Evolutionary conservation across 2,329 filamentous ascomycete species (phyloP).

Genomic region (Clonostachys rosea): DNA sequence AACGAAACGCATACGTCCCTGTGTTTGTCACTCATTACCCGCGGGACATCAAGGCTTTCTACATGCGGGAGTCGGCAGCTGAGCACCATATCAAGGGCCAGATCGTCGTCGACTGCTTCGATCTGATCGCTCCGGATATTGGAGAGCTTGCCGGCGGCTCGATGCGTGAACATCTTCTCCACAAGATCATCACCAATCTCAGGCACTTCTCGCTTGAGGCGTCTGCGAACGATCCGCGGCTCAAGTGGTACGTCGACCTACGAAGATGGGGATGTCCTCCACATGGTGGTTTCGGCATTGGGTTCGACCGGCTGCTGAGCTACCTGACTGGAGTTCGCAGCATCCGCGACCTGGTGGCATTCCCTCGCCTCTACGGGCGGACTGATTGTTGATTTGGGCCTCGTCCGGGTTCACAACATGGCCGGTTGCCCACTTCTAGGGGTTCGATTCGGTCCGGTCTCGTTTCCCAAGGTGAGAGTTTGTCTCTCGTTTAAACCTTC

Average conservation of each 20-base stretch:
- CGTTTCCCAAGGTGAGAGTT: no score
- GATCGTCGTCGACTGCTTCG: constrained; percentile 79
- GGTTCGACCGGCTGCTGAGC: constrained; percentile 81
- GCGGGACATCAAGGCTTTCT: constrained; percentile 86
- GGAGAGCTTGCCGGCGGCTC: constrained; percentile 88
- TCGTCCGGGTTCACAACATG: no score
- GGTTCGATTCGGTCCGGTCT: no score
- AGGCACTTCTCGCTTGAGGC: constrained; percentile 55
- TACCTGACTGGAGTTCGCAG: constrained; percentile 80
- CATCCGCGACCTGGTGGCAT: constrained; percentile 80
- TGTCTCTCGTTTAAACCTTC: no score
- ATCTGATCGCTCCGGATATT: constrained; percentile 79
- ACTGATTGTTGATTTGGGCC: constrained; percentile 45
- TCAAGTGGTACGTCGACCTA: constrained; percentile 87
- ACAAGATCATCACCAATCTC: constrained; percentile 68
- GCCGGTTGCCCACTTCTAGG: no score
- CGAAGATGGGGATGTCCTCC: constrained; percentile 87
- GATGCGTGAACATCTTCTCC: constrained; percentile 77
- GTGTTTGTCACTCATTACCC: constrained; percentile 95
- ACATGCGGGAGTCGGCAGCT: constrained; percentile 38
- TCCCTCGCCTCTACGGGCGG: constrained; percentile 69
- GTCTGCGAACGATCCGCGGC: constrained; percentile 18
- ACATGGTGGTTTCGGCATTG: constrained; percentile 86
- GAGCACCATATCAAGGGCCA: constrained; percentile 17
- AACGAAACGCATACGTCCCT: constrained; percentile 51